These are phyloP conservation scores for Cyamopsis tetragonoloba DNA, from an alignment of 306 rosid species.

Conservation along the genomic window DNA sequence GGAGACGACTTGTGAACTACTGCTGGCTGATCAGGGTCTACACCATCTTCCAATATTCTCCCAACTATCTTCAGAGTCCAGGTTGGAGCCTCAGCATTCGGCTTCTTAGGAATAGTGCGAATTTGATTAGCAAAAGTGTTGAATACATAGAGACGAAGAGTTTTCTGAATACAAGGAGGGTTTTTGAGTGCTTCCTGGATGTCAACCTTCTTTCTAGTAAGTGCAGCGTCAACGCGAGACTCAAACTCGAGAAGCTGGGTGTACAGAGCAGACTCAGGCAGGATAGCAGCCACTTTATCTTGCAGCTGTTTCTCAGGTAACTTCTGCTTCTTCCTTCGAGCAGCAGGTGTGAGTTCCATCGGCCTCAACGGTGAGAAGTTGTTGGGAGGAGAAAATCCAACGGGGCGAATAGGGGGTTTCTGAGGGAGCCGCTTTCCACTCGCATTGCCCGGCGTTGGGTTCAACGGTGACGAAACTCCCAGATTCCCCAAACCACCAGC, in stretches of 20 bases:
- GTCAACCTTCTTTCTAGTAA: constrained; percentile 88
- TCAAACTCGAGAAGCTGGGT: constrained; percentile 98
- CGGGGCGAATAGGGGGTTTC: constrained; percentile 87
- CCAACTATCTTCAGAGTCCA: constrained; percentile 98
- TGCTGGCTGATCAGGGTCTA: constrained; percentile 97
- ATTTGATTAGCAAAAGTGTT: constrained; percentile 88
- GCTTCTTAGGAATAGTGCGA: constrained; percentile 73
- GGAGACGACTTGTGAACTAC: constrained; percentile 78
- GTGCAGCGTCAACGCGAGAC: constrained; percentile 88
- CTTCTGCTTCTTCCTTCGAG: constrained; percentile 89
- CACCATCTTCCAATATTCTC: constrained; percentile 91
- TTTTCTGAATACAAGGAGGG: constrained; percentile 86
- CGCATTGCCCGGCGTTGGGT: constrained; percentile 47
- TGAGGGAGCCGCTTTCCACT: constrained; percentile 62
- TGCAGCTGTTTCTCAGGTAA: constrained; percentile 91
- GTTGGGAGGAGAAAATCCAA: constrained; percentile 57
- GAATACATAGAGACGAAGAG: constrained; percentile 88
- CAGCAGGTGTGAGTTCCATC: constrained; percentile 77
- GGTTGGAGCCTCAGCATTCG: constrained; percentile 84
- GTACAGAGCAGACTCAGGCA: constrained; percentile 86
- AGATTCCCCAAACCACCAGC: constrained; percentile 53
- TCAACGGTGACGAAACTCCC: constrained; percentile 49
- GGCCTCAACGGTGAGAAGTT: constrained; percentile 60
- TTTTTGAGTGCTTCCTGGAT: constrained; percentile 93
- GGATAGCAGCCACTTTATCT: constrained; percentile 82